A percentile compares a stretch with the other conserved stretches of the same genome.
Evolutionary conservation across 805 yeast genomes (phyloP).

Genomic region (Yarrowia divulgata): DNA sequence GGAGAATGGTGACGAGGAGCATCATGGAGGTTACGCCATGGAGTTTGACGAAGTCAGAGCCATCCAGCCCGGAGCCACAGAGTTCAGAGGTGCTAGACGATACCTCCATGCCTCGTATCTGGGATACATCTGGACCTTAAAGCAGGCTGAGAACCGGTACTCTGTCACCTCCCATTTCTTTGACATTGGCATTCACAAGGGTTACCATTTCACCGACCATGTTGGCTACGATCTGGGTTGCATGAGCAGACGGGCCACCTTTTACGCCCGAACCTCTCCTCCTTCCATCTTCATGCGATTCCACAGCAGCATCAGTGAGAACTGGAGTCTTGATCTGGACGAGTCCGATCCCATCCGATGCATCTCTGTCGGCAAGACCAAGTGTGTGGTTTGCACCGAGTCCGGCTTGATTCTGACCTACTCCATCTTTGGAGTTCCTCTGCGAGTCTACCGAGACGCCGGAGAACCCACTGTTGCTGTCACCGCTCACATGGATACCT

Average conservation of each 20-base stretch:
- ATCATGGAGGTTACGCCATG: conserved; percentile 4
- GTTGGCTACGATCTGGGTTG: conserved; percentile 77
- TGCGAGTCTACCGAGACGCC: conserved; percentile 64
- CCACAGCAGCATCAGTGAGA: conserved; percentile 66
- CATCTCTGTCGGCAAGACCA: conserved; percentile 68
- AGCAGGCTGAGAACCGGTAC: conserved; percentile 61
- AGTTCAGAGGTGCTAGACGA: conserved; percentile 74
- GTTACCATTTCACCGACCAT: conserved; percentile 84
- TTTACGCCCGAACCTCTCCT: conserved; percentile 56
- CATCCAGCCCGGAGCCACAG: conserved; percentile 87
- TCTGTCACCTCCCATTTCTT: conserved; percentile 88
- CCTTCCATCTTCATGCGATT: conserved; percentile 64
- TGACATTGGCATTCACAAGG: conserved; percentile 75
- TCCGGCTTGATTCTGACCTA: conserved; percentile 76
- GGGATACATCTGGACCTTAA: conserved; percentile 83
- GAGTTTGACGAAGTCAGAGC: conserved; percentile 53
- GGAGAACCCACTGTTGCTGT: conserved; percentile 75
- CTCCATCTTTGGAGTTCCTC: conserved; percentile 75
- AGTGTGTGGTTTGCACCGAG: conserved; percentile 74
- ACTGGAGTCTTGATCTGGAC: conserved; percentile 62
- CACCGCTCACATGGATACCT: conserved; percentile 64
- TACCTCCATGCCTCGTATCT: conserved; percentile 79
- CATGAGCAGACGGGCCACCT: conserved; percentile 68
- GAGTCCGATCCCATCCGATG: conserved; percentile 68
- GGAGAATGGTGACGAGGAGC: conserved; percentile 32